Conservation (phyloP, 441 rosid species). For the Corymbia citriodora region DNA sequence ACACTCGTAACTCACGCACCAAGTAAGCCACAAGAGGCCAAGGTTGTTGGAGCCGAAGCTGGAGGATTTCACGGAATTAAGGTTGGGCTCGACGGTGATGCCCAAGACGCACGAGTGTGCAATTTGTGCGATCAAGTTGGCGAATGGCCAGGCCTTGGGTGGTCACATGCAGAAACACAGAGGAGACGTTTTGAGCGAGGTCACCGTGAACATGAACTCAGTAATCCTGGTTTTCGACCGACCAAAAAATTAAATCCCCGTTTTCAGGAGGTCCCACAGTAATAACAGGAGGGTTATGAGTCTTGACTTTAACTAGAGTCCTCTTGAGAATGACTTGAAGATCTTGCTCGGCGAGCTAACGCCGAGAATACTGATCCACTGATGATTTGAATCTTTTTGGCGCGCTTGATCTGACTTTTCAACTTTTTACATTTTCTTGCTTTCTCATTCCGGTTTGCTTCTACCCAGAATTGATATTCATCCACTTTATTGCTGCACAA, state of each 20-base stretch:
- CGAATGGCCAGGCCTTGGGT: background rate
- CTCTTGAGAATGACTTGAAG: slow-evolving; percentile 68
- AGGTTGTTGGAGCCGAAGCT: background rate
- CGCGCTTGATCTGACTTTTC: background rate
- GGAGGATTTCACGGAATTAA: background rate
- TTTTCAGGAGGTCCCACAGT: slow-evolving; percentile 23
- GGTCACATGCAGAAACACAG: background rate
- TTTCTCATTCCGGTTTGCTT: background rate
- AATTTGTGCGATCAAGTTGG: background rate
- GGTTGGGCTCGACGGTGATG: background rate
- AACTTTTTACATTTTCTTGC: background rate
- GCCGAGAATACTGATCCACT: slow-evolving; percentile 27
- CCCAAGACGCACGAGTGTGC: background rate
- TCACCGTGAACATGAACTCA: background rate
- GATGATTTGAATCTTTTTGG: background rate
- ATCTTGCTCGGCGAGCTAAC: slow-evolving; percentile 39
- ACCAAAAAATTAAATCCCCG: background rate
- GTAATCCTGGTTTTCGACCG: background rate
- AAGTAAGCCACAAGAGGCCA: background rate
- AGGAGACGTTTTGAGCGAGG: background rate
- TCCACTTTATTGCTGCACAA: background rate
- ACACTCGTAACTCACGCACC: no score
- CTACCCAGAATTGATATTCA: background rate
- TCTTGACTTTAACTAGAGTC: slow-evolving; percentile 63
- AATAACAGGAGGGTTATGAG: slow-evolving; percentile 23